Base-by-base conservation (phyloP, 192 early-diverging fungal species). In the Umbelopsis sp. region DNA sequence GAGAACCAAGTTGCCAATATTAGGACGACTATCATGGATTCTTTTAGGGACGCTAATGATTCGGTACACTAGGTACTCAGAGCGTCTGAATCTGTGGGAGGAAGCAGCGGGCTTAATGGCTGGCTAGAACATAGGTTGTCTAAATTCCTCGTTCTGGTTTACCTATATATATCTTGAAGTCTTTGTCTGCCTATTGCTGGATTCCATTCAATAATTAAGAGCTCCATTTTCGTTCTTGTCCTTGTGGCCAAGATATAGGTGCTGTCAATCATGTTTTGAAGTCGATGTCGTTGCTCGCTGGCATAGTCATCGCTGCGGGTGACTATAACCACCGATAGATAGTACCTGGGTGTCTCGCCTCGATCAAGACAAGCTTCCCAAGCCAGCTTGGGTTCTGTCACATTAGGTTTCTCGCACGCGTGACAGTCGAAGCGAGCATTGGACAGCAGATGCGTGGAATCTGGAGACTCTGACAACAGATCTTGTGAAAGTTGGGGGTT, bases 201-300 rank as follows among this genome's bases (percentile, higher is more conserved):
- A 48, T 77, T 77, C 76, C 76, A 77, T 27, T 77, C 76, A 41
- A 77, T 8, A 44, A 77, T 68, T 9, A 77, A 35, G 5, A 77
- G 35, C 27, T 77, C 76, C 2, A 77, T 73, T 0, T 30, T 50
- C 2, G 67, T 69, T 20, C 30, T n/a, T 1, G 76, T 77, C 1
- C 55, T 52, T 33, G 69, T 53, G 12, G 76, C 76, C 58, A 77
- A 41, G 2, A 72, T 45, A 10, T 30, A 77, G 0, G 76, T 73
- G 49, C 67, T 70, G 64, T 77, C 76, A 49, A 77, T 73, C 25
- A 71, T 55, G 70, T 77, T 77, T 33, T 77, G 76, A 3, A 77
- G 49, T 7, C 71, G 47, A 25, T 73, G 67, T 46, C 65, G 58
- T 49, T 77, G 67, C 33, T 71, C 49, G 16, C 69, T 65, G 30